Evolutionary conservation across 169 alveolate species (phyloP).

Genomic region (Babesia bigemina): DNA sequence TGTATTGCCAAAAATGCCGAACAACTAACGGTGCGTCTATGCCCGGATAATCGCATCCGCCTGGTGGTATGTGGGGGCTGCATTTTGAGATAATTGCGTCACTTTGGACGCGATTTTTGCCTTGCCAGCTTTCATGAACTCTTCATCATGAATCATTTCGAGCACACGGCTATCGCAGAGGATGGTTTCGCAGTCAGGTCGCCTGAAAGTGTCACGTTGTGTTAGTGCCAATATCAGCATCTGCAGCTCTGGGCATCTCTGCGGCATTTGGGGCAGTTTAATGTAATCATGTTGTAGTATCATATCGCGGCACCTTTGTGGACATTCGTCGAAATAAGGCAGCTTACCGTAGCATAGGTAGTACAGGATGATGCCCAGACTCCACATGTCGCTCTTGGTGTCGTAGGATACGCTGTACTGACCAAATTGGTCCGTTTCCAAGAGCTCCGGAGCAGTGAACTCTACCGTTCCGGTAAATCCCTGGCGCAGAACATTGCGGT

Average conservation of each 20-base stretch:
- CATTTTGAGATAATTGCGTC: background rate
- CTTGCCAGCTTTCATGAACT: constrained; percentile 17
- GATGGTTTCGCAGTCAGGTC: constrained; percentile 57
- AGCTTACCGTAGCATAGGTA: constrained; percentile 69
- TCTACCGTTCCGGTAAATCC: constrained; percentile 85
- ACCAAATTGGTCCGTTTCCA: constrained; percentile 60
- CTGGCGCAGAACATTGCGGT: constrained; percentile 14
- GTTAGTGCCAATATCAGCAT: constrained; percentile 37
- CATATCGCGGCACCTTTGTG: constrained; percentile 52
- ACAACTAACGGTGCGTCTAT: too few species aligned
- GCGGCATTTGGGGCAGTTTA: constrained; percentile 20
- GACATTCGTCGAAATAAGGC: constrained; percentile 67
- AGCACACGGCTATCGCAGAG: constrained; percentile 22
- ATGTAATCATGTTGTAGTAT: constrained; percentile 23
- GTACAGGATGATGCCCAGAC: constrained; percentile 80
- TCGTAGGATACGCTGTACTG: constrained; percentile 56
- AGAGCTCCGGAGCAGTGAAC: constrained; percentile 85
- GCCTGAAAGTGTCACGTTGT: constrained; percentile 7
- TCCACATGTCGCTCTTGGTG: constrained; percentile 81
- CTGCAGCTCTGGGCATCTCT: constrained; percentile 23
- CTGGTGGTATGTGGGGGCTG: too few species aligned
- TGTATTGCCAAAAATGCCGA: too few species aligned
- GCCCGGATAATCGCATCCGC: too few species aligned
- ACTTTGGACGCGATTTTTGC: constrained; percentile 19
- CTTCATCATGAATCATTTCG: constrained; percentile 8